phyloP scores from a whole-genome alignment of 2,329 filamentous ascomycete genomes.

The Hymenoscyphus scutula region DNA sequence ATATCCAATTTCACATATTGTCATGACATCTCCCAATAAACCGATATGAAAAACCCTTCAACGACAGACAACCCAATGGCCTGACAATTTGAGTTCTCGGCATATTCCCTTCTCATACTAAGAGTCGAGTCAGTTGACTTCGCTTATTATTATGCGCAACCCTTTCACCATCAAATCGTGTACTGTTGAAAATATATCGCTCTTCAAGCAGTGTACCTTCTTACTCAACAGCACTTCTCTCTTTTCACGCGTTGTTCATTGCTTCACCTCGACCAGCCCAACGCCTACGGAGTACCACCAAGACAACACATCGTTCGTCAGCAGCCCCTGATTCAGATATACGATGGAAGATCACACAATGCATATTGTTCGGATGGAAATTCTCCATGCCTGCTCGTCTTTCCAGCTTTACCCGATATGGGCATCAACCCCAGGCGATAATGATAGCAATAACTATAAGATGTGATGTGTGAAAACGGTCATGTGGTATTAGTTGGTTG shows the following conservation, averaged over 20 bases:
- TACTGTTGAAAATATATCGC: not conserved
- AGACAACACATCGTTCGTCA: not conserved
- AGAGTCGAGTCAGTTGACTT: not conserved
- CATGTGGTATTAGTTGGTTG: not conserved
- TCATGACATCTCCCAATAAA: not conserved
- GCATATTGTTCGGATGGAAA: constrained; percentile 1
- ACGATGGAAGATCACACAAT: not conserved
- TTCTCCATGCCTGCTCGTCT: not conserved
- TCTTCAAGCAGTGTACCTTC: not conserved
- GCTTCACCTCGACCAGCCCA: not conserved
- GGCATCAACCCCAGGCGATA: constrained; percentile 3
- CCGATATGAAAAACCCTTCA: not conserved
- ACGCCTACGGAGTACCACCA: not conserved
- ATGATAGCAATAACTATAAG: constrained; percentile 7
- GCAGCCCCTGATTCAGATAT: not conserved
- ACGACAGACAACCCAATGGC: not conserved
- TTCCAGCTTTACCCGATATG: not conserved
- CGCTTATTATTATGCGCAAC: not conserved
- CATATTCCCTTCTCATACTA: not conserved
- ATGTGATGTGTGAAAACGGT: not conserved
- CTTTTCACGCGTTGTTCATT: not conserved
- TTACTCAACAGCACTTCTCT: not conserved
- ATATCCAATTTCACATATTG: not conserved
- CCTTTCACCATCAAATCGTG: not conserved
- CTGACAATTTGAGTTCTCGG: not conserved